A percentile compares a stretch with the other conserved stretches of the same genome.
Evolutionary conservation across 805 yeast genomes (phyloP).

Genomic region (Candida broadrunensis): DNA sequence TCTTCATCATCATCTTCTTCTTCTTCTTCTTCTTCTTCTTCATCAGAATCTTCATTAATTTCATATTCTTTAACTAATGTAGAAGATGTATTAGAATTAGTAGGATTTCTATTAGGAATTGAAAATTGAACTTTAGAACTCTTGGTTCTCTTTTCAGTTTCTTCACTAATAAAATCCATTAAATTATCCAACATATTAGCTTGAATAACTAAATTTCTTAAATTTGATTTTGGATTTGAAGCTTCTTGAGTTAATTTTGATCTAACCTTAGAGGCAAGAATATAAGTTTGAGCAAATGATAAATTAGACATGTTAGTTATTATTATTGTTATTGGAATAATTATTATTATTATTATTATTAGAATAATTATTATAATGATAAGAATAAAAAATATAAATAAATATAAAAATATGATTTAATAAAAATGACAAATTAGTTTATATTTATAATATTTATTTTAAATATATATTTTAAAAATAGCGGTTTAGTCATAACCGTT

Average conservation of each 20-base stretch:
- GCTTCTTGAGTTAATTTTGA: slow-evolving; percentile 63
- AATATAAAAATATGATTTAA: too few species aligned
- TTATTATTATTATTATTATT: too few species aligned
- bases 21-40: slow-evolving; percentile 22
- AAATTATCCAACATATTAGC: slow-evolving; percentile 67
- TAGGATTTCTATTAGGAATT: slow-evolving; percentile 9
- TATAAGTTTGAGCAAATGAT: slow-evolving; percentile 52
- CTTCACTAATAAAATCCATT: slow-evolving; percentile 48
- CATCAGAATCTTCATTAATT: slow-evolving; percentile 26
- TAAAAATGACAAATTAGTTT: too few species aligned
- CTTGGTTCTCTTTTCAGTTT: slow-evolving; percentile 23
- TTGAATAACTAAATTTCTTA: slow-evolving; percentile 61
- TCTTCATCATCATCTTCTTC: slow-evolving; percentile 6
- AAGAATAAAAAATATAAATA: too few species aligned
- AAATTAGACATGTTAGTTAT: slow-evolving; percentile 8
- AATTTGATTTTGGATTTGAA: slow-evolving; percentile 50
- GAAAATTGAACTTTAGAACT: slow-evolving; percentile 4
- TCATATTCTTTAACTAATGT: slow-evolving; percentile 39
- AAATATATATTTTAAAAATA: too few species aligned
- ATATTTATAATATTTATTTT: too few species aligned
- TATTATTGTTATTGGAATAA: too few species aligned
- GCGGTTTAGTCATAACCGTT: too few species aligned
- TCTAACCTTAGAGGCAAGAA: slow-evolving; percentile 64
- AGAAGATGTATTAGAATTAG: slow-evolving; percentile 10
- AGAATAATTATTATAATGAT: too few species aligned